phyloP scores from a whole-genome alignment of 345 rosid genomes.

The Citrus trifoliata region DNA sequence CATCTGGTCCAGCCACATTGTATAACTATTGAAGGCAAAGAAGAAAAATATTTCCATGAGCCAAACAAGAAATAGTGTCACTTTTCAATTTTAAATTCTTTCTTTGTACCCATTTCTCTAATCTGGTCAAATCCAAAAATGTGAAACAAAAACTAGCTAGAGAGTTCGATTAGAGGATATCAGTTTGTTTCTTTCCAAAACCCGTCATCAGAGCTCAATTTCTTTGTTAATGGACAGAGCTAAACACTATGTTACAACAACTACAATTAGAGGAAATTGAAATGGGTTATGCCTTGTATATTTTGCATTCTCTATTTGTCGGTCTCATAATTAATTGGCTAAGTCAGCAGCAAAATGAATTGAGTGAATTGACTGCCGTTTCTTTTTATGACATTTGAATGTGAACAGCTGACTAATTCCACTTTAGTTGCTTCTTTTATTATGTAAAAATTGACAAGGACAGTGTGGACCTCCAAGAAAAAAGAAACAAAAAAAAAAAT shows the following conservation, averaged over 20 bases:
- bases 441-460: background rate
- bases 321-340: background rate
- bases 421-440: background rate
- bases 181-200: background rate
- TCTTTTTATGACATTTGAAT: background rate
- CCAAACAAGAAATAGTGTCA: background rate
- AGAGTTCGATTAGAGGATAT: background rate
- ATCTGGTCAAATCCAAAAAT: background rate
- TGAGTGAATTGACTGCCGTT: too few relatives aligned
- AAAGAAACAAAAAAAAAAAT: background rate
- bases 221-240: background rate
- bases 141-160: background rate
- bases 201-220: background rate
- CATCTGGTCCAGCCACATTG: constrained; percentile 64
- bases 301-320: background rate
- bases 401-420: background rate
- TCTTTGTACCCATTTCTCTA: background rate
- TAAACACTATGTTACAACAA: background rate
- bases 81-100: background rate
- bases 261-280: background rate
- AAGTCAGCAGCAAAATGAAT: background rate
- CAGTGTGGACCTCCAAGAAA: background rate
- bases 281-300: background rate
- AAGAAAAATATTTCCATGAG: background rate
- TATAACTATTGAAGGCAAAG: constrained; percentile 42